phyloP scores from a whole-genome alignment of 208 protist species.

The Wallacemonas sp. region DNA sequence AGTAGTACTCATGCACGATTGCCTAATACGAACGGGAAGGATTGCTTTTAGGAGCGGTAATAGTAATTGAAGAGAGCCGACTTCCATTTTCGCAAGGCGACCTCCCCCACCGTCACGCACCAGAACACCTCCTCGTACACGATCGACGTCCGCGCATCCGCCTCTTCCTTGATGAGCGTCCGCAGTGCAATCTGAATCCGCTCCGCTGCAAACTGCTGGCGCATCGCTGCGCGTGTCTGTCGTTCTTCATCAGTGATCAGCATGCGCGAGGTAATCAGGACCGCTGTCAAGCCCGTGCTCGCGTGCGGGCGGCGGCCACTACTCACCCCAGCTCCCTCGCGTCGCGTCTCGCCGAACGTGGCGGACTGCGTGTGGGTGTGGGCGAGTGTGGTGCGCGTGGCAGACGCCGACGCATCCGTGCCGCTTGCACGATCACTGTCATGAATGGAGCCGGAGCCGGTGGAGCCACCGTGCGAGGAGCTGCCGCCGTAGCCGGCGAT shows the following conservation, averaged over 20 bases:
- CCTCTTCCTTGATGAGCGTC: slow-evolving; percentile 28
- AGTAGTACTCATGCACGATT: too few species aligned
- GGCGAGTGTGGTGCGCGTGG: background rate
- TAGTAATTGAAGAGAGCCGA: slow-evolving; percentile 18
- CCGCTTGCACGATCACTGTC: slow-evolving; percentile 4
- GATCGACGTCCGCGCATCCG: slow-evolving; percentile 27
- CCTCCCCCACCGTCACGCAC: slow-evolving; percentile 25
- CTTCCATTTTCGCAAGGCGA: slow-evolving; percentile 17
- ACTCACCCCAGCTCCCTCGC: background rate
- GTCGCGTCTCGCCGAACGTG: background rate
- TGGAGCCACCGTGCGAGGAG: background rate
- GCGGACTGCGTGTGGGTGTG: too few species aligned
- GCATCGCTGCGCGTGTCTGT: slow-evolving; percentile 15
- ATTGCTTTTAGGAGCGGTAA: background rate
- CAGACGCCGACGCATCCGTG: background rate
- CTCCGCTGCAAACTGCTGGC: slow-evolving; percentile 12
- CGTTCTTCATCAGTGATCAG: slow-evolving; percentile 20
- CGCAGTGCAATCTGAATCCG: slow-evolving; percentile 13
- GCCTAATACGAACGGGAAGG: too few species aligned
- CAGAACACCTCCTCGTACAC: slow-evolving; percentile 44
- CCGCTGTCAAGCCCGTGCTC: slow-evolving; percentile 20
- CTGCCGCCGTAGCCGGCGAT: slow-evolving; percentile 1
- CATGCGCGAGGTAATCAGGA: slow-evolving; percentile 21
- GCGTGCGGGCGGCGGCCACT: background rate
- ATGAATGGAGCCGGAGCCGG: slow-evolving; percentile 4